phyloP scores from a whole-genome alignment of 1,284 basidiomycete species.

The Phenoliferia sp. region DNA sequence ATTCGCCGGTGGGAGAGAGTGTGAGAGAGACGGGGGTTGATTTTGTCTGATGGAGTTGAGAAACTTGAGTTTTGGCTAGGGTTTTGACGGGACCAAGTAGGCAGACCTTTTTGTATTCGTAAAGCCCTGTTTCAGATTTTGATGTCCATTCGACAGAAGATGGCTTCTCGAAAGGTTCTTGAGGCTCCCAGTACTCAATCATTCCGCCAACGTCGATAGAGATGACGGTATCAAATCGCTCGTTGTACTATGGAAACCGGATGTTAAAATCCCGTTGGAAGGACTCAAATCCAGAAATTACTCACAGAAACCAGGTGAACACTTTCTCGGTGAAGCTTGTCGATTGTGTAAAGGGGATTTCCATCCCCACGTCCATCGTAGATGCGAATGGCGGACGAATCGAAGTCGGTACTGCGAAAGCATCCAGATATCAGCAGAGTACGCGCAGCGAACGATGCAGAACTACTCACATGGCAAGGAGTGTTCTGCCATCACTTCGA shows the following conservation, averaged over 20 bases:
- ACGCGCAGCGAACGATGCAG: not conserved
- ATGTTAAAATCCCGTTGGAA: not conserved
- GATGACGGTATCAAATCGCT: conserved; percentile 82
- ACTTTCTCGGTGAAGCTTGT: conserved; percentile 67
- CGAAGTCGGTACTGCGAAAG: conserved; percentile 66
- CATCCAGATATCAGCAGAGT: not conserved
- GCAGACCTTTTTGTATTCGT: conserved; percentile 94
- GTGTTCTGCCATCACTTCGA: conserved; percentile 75
- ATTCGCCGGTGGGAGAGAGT: conserved; percentile 78
- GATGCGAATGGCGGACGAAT: conserved; percentile 69
- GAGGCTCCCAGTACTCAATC: conserved; percentile 91
- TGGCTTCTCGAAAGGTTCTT: conserved; percentile 77
- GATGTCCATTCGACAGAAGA: conserved; percentile 79
- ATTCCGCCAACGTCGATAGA: conserved; percentile 94
- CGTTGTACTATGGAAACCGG: conserved; percentile 59
- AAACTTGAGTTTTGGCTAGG: not conserved
- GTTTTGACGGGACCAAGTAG: too few relatives aligned
- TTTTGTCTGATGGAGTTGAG: conserved; percentile 60
- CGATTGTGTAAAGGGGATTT: conserved; percentile 65
- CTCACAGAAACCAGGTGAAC: conserved; percentile 86
- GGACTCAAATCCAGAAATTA: conserved; percentile 49
- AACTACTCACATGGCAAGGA: conserved; percentile 73
- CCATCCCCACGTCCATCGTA: conserved; percentile 89
- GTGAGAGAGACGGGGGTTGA: conserved; percentile 85
- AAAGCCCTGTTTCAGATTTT: conserved; percentile 88